Percentiles rank a stretch among this genome's conserved stretches.
Evolutionary conservation across 2,329 filamentous ascomycete genomes (phyloP).

Genomic region (Didymella lethalis): DNA sequence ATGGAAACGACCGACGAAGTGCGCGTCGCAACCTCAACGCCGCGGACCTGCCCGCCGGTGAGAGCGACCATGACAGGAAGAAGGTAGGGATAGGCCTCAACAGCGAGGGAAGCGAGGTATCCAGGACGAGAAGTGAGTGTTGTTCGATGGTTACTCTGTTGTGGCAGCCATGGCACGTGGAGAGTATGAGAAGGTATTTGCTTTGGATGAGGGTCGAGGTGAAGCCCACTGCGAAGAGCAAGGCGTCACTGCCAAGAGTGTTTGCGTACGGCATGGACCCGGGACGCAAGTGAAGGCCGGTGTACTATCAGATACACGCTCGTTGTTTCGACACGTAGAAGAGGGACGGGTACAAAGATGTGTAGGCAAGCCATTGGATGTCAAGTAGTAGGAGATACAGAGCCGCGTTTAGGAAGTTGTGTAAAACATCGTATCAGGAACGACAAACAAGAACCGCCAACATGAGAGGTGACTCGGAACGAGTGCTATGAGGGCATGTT

Average conservation of each 20-base stretch:
- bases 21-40: conserved; percentile 71
- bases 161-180: conserved; percentile 3
- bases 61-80: conserved; percentile 3
- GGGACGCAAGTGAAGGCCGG: background rate
- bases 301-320: background rate
- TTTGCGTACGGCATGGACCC: background rate
- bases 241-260: background rate
- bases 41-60: conserved; percentile 24
- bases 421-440: no score
- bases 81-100: background rate
- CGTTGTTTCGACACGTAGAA: background rate
- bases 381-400: no score
- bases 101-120: background rate
- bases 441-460: no score
- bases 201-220: conserved; percentile 2
- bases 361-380: no score
- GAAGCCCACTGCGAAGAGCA: background rate
- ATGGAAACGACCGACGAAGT: conserved; percentile 75
- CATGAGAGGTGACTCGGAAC: background rate
- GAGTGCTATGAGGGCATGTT: no score
- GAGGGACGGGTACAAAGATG: background rate
- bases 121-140: background rate
- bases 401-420: background rate
- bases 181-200: background rate
- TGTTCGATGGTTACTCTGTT: background rate